Evolutionary conservation across 805 yeast genomes (phyloP), one percentile per base, ranked within the genome.

Genomic region (Naumovozyma castellii): DNA sequence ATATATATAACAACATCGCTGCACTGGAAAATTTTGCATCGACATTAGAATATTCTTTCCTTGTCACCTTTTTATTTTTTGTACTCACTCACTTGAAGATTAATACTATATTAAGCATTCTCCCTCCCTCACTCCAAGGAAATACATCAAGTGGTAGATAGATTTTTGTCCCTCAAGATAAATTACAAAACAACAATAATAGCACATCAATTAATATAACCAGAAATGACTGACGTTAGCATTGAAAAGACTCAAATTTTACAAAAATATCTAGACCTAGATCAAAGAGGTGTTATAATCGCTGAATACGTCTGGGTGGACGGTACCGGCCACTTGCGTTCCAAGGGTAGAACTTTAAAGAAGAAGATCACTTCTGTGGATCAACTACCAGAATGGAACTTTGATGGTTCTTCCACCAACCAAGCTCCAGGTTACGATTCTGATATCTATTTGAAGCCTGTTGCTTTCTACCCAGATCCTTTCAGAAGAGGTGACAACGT

Each of bases 221-320:
- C 32, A 29, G 13, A 39, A 18, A 51, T 51, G 56, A 18, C 55
- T 39, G 51, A 52, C 15, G 36, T 41, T 40, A 47, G 49, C 37
- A 52, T 60, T 43, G 70, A 67, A 56, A 84, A 86, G 71, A 80
- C 95, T 41, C 75, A 80, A 45, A 81, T 85, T 47, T 73, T 90
- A 59, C 74, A 78, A 59, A 90, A 88, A 70, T 90, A 90, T 62
- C 61, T 83, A 48, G 81, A 75, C 53, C 75, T 92, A 54, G 81
- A 80, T 65, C 97, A 88, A 73, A 74, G 78, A 53, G 95, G 95
- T 49, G 73, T 72, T 57, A 72, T 90, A 49, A 74, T 92, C 52
- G 98, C 98, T 48, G 98, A 92, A 69, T 92, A 92, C 72, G 80
- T 92, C 65, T 92, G 98, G 98, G 82, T 92, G 53, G 98, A 92